These are phyloP conservation scores for Chlamydomonas incerta DNA, from an alignment of 139 green algal species.

Conservation along the genomic window DNA sequence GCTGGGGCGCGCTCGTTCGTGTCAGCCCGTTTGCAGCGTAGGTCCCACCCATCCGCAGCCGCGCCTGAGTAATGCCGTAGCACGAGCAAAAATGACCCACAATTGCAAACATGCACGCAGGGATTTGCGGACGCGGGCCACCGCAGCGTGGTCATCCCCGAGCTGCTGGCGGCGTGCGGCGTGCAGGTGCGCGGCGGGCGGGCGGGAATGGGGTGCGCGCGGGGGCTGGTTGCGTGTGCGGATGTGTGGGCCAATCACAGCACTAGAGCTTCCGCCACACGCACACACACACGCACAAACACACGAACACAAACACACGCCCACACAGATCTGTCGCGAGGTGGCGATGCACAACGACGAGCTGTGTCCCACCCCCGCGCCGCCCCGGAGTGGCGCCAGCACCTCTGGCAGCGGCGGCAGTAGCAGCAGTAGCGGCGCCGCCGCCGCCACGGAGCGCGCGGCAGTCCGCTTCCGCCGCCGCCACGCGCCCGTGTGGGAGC, in stretches of 20 bases:
- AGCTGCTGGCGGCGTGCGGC: conserved; percentile 54
- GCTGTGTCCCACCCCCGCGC: not conserved
- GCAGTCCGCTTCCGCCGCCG: not conserved
- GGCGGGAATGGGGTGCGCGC: too few relatives aligned
- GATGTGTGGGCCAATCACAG: too few relatives aligned
- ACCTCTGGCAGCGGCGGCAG: not conserved
- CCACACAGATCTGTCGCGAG: conserved; percentile 2
- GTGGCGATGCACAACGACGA: not conserved
- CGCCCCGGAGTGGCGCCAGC: not conserved
- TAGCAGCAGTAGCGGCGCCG: too few relatives aligned
- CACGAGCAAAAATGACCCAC: too few relatives aligned
- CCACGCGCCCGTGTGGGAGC: not conserved
- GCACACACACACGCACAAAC: not conserved
- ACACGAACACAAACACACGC: not conserved
- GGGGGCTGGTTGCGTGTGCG: too few relatives aligned
- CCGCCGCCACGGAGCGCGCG: not conserved
- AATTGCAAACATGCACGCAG: conserved; percentile 25
- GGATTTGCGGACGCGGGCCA: conserved; percentile 56
- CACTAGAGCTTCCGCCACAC: too few relatives aligned
- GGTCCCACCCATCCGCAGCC: too few relatives aligned
- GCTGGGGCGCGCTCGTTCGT: too few relatives aligned
- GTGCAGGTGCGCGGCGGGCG: conserved; percentile 45
- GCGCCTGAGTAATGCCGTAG: too few relatives aligned
- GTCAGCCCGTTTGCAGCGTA: too few relatives aligned
- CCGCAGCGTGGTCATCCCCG: conserved; percentile 53